These are phyloP conservation scores for Ambispora gerdemannii DNA, from an alignment of 192 early-diverging fungal species.

Conservation along the genomic window DNA sequence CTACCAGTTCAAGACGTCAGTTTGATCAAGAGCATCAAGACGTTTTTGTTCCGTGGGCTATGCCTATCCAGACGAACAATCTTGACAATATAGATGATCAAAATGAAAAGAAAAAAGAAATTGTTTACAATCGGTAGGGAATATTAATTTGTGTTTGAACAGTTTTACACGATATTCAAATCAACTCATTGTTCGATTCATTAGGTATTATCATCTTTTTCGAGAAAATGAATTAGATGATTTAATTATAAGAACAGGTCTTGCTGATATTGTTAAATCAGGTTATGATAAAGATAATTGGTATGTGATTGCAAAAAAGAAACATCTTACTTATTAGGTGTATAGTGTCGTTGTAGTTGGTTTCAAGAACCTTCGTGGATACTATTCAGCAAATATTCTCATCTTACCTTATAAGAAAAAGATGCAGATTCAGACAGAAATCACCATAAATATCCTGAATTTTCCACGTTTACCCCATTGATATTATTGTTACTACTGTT, in stretches of 20 bases:
- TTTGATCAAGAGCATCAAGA: conserved; percentile 82
- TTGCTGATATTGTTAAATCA: conserved; percentile 53
- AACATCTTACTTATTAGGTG: too few species aligned
- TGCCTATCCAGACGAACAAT: conserved; percentile 56
- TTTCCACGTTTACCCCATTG: too few species aligned
- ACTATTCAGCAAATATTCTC: too few species aligned
- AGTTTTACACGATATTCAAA: conserved; percentile 10
- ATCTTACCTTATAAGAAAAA: too few species aligned
- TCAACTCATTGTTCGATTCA: conserved; percentile 30
- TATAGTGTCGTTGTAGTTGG: too few species aligned
- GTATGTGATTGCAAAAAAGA: conserved; percentile 77
- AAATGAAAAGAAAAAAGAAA: conserved; percentile 31
- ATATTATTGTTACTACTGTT: too few species aligned
- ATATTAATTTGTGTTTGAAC: neutral
- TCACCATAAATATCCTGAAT: too few species aligned
- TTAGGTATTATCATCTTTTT: conserved; percentile 92
- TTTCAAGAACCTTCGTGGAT: too few species aligned
- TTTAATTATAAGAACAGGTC: conserved; percentile 53
- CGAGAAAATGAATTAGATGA: conserved; percentile 79
- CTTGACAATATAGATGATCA: too few species aligned
- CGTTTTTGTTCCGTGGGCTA: conserved; percentile 90
- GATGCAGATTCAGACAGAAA: too few species aligned
- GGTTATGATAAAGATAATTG: conserved; percentile 97
- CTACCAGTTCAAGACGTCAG: conserved; percentile 66
- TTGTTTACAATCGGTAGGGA: conserved; percentile 46